Percentiles rank a stretch among this genome's conserved stretches.
Evolutionary conservation across 2,329 filamentous ascomycete species (phyloP).

Genomic region (Fusarium pseudocircinatum): DNA sequence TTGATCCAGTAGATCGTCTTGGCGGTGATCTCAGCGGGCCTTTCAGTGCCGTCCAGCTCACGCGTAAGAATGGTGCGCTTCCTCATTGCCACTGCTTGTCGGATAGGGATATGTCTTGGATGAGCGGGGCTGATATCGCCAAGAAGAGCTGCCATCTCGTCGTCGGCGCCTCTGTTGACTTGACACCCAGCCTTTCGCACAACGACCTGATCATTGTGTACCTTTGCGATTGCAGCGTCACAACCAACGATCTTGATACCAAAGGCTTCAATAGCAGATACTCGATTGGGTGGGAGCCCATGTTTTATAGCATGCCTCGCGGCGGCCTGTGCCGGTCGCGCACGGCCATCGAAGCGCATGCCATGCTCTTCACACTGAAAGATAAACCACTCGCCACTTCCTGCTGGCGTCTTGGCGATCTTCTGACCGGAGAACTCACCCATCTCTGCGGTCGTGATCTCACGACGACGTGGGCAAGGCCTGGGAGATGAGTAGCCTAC

Average conservation of each 20-base stretch:
- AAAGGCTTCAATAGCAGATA: not conserved
- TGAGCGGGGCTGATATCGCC: fast-evolving
- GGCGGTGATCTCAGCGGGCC: not conserved
- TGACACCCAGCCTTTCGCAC: no score
- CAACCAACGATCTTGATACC: not conserved
- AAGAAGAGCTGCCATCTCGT: not conserved
- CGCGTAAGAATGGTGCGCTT: not conserved
- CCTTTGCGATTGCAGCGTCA: not conserved
- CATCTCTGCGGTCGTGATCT: not conserved
- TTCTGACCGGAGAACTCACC: not conserved
- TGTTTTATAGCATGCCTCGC: not conserved
- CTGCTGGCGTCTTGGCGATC: not conserved
- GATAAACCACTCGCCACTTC: not conserved
- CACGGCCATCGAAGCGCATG: not conserved
- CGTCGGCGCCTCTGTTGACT: not conserved
- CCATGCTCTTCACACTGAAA: not conserved
- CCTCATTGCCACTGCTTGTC: not conserved
- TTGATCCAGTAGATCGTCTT: not conserved
- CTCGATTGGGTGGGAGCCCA: not conserved
- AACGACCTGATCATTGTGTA: not conserved
- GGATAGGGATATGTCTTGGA: not conserved
- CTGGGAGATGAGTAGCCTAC: not conserved
- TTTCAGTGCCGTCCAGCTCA: not conserved
- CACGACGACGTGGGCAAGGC: not conserved
- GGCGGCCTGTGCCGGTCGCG: not conserved